phyloP scores from a whole-genome alignment of 2,329 filamentous ascomycete genomes.

The Xylaria sp. region DNA sequence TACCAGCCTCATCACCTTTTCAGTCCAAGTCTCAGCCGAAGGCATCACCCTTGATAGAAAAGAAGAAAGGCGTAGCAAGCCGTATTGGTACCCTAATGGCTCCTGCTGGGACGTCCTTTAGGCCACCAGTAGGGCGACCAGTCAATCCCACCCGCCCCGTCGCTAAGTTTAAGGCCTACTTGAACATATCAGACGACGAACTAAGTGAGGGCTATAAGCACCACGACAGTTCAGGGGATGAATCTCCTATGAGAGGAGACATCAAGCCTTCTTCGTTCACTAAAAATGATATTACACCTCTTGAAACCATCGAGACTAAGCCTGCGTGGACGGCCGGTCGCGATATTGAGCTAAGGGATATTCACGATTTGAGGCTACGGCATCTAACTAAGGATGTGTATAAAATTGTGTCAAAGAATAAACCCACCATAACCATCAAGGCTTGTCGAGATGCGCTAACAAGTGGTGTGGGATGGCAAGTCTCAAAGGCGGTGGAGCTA shows the following conservation, averaged over 20 bases:
- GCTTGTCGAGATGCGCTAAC: conserved; percentile 48
- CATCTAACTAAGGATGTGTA: conserved; percentile 48
- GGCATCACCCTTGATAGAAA: conserved; percentile 30
- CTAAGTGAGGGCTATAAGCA: conserved; percentile 49
- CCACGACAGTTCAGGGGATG: conserved; percentile 50
- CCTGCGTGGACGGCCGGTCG: conserved; percentile 32
- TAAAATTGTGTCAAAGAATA: conserved; percentile 45
- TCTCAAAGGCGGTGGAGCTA: conserved; percentile 45
- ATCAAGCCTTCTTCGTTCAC: conserved; percentile 50
- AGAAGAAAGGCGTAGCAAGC: conserved; percentile 33
- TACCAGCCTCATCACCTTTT: conserved; percentile 88
- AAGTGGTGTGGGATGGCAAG: conserved; percentile 44
- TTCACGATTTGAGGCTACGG: conserved; percentile 48
- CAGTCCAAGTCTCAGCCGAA: conserved; percentile 54
- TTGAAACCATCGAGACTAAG: conserved; percentile 31
- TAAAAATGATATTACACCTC: conserved; percentile 40
- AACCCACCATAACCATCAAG: conserved; percentile 44
- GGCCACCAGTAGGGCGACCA: conserved; percentile 55
- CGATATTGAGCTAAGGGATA: conserved; percentile 47
- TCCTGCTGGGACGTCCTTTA: conserved; percentile 78
- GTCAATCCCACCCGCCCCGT: conserved; percentile 52
- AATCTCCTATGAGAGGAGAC: conserved; percentile 48
- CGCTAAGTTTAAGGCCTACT: conserved; percentile 46
- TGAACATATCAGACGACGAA: conserved; percentile 51
- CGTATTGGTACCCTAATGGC: conserved; percentile 74